Base-by-base conservation (phyloP, 2,329 filamentous ascomycete genomes). In the Tolypocladium cylindrosporum region DNA sequence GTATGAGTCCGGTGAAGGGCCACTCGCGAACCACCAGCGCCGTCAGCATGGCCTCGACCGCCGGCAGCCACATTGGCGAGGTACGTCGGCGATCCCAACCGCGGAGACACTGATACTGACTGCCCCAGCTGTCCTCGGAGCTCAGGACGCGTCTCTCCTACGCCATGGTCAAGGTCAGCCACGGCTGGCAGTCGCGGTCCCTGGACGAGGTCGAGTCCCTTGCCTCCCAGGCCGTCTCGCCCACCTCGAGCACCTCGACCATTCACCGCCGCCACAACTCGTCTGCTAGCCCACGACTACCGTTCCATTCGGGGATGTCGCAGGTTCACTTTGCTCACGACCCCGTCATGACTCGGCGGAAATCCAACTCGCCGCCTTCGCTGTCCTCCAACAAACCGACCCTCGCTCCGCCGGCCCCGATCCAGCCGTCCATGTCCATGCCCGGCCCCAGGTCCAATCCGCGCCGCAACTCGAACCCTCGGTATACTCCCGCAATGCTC, bases 151-250 rank as follows among this genome's bases (percentile, higher is more conserved):
- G 91, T 66, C 80, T 97, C 36, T 90, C 91, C 8, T 97, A 97
- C 72, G 93, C 93, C 62, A 94, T 96, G 82, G 82, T 95, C 69
- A 97, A 96, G 72, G 89, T 97, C 45, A 90, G 91, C 69, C 86
- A 95, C 68, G 91, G 90, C 59, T 94, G 91, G 88, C 89, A 96
- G 72, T 82, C 86, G 55, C 85, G 88, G 62, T 85, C 85, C 21
- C 84, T 94, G 59, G 86, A 88, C 57, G 89, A 93, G 71, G 83
- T 93, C 37, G 90, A 93, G 72, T 84, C 83, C 53, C 74, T 90
- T 45, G 84, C 89, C 11, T 90, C 89, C 1, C 85, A 88, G 57
- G 81, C 80, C 59, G 82, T 78, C 24, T 90, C 87, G 1, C 84
- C 86, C 34, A 75, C 79, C 40, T 79, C 87, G 54, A 81, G 80